A percentile compares a stretch with the other conserved stretches of the same genome.
Evolutionary conservation across 1,284 basidiomycete genomes (phyloP).

Genomic region (Austroboletus rostrupii): DNA sequence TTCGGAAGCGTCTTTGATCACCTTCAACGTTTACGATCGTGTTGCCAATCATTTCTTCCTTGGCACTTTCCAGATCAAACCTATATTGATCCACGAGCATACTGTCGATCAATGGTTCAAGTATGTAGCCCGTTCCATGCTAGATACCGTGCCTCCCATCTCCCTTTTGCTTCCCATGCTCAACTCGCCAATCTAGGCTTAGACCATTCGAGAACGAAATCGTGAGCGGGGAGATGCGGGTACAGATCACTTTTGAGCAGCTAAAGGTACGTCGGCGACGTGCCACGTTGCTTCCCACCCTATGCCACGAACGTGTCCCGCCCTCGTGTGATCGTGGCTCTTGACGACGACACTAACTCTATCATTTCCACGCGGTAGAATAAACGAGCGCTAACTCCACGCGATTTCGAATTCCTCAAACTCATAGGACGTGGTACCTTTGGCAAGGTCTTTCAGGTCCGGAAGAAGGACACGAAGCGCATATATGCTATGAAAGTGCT

Average conservation of each 20-base stretch:
- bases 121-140: slow-evolving; percentile 42
- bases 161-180: slow-evolving; percentile 3
- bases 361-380: slow-evolving; percentile 44
- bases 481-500: slow-evolving; percentile 99
- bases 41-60: slow-evolving; percentile 85
- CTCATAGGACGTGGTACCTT: slow-evolving; percentile 98
- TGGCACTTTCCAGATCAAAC: slow-evolving; percentile 89
- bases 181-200: slow-evolving; percentile 47
- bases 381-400: slow-evolving; percentile 78
- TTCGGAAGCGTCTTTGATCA: slow-evolving; percentile 82
- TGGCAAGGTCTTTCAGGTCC: slow-evolving; percentile 98
- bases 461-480: slow-evolving; percentile 95
- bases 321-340: slow-evolving; percentile 20
- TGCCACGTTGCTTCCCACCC: slow-evolving; percentile 22
- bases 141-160: neutral
- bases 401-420: slow-evolving; percentile 98
- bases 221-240: slow-evolving; percentile 89
- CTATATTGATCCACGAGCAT: slow-evolving; percentile 84
- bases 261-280: slow-evolving; percentile 56
- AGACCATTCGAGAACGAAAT: slow-evolving; percentile 74
- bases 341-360: slow-evolving; percentile 17
- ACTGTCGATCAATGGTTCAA: slow-evolving; percentile 98
- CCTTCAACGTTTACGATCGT: slow-evolving; percentile 93
- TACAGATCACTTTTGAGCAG: slow-evolving; percentile 93
- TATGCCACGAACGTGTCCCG: slow-evolving; percentile 15